Conservation (phyloP, 352 stramenopile species). For the Globisporangium rhizosaccharum region DNA sequence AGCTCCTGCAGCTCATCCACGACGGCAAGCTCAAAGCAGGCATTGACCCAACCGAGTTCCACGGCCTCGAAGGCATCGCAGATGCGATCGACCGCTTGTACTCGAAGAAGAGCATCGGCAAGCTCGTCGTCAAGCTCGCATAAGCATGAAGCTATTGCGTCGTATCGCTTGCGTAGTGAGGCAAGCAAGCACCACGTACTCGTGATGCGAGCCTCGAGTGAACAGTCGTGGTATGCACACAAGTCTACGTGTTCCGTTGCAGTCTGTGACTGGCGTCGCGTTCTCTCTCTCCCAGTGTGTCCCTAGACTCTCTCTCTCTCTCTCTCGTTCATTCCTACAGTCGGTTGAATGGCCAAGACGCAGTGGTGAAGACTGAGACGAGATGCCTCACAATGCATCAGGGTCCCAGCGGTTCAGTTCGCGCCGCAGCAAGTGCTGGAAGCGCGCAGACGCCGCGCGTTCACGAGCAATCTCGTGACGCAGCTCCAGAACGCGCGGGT, state of each 20-base stretch:
- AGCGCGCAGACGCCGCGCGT: slow-evolving; percentile 33
- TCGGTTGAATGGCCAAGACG: too few relatives aligned
- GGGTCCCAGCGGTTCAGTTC: slow-evolving; percentile 39
- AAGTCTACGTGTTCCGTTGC: too few relatives aligned
- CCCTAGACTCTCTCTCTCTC: too few relatives aligned
- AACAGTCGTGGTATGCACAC: too few relatives aligned
- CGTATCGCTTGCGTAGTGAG: too few relatives aligned
- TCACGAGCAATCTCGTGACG: slow-evolving; percentile 53
- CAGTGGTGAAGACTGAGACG: too few relatives aligned
- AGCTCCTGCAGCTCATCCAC: slow-evolving; percentile 36
- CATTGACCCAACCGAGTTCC: slow-evolving; percentile 29
- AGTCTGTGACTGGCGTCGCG: too few relatives aligned
- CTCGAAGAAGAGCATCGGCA: slow-evolving; percentile 33
- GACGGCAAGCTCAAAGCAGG: slow-evolving; percentile 18
- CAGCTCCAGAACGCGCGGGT: slow-evolving; percentile 28
- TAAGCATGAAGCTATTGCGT: too few relatives aligned
- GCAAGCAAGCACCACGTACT: too few relatives aligned
- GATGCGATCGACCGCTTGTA: slow-evolving; percentile 34
- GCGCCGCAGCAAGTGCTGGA: slow-evolving; percentile 53
- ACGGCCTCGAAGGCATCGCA: slow-evolving; percentile 40
- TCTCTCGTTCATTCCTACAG: too few relatives aligned
- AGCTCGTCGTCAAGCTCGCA: slow-evolving; percentile 41
- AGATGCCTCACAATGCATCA: neutral
- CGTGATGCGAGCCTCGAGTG: too few relatives aligned
- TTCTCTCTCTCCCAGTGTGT: too few relatives aligned